Percentiles rank a stretch among this genome's conserved stretches.
Evolutionary conservation across 345 rosid species (phyloP).

Genomic region (Noccaea caerulescens): DNA sequence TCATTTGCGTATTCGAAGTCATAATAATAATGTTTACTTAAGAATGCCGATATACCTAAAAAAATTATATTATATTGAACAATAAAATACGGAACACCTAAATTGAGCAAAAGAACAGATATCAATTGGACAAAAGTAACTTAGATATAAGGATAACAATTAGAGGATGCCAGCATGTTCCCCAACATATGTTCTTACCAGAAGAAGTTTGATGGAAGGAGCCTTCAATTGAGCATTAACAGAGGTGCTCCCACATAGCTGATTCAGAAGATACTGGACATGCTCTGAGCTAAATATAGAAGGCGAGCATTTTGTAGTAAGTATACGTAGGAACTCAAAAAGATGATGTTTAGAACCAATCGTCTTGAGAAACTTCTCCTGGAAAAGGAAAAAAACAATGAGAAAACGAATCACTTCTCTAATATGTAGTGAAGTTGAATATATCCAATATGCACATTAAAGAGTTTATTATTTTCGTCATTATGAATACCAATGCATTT

Average conservation of each 20-base stretch:
- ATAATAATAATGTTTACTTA: constrained; percentile 23
- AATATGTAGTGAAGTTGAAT: constrained; percentile 30
- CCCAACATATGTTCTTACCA: constrained; percentile 55
- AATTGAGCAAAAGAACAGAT: constrained; percentile 9
- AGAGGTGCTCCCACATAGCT: constrained; percentile 50
- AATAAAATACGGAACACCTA: constrained; percentile 9
- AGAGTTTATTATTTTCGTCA: constrained; percentile 23
- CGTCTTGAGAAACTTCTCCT: constrained; percentile 74
- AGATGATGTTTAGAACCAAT: constrained; percentile 72
- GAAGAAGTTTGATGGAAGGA: constrained; percentile 66
- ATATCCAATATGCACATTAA: constrained; percentile 13
- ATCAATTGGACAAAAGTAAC: constrained; percentile 2
- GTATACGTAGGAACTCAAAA: constrained; percentile 64
- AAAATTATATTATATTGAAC: constrained; percentile 6
- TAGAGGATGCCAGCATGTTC: constrained; percentile 25
- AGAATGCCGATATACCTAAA: background rate
- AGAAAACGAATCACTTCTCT: constrained; percentile 13
- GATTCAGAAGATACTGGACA: constrained; percentile 59
- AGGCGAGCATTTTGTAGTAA: constrained; percentile 70
- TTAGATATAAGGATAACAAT: constrained; percentile 17
- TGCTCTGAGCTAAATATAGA: constrained; percentile 76
- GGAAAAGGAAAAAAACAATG: constrained; percentile 40
- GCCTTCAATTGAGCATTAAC: constrained; percentile 50
- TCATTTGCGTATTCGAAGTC: constrained; percentile 6
- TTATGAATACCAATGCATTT: constrained; percentile 23